A percentile compares a stretch with the other conserved stretches of the same genome.
Conservation (phyloP, 108 stramenopile species). For the Fragilariopsis cylindrus region DNA sequence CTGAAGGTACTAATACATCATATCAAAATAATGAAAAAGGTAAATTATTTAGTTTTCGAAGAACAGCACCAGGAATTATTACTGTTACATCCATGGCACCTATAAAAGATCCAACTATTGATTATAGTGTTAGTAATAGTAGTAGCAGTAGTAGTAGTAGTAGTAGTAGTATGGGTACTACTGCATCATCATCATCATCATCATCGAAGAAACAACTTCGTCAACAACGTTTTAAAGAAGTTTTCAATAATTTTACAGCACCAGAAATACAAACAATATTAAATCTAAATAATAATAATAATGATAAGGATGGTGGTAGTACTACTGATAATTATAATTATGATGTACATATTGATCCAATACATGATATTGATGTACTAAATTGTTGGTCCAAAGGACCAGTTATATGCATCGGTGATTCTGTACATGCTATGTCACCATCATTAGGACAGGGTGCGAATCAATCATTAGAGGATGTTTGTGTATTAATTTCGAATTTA, state of each 20-base stretch:
- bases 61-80: neutral
- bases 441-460: constrained; percentile 92
- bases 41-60: neutral
- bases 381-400: constrained; percentile 37
- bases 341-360: too few relatives aligned
- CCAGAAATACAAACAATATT: constrained; percentile 10
- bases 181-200: neutral
- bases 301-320: constrained; percentile 64
- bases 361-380: constrained; percentile 52
- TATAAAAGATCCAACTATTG: too few relatives aligned
- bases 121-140: too few relatives aligned
- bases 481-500: neutral
- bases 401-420: constrained; percentile 79
- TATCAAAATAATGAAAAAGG: neutral
- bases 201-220: neutral
- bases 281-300: constrained; percentile 24
- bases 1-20: neutral
- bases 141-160: too few relatives aligned
- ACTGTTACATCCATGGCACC: constrained; percentile 1
- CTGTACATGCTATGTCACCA: constrained; percentile 84
- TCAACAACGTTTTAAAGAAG: constrained; percentile 11
- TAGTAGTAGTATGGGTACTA: too few relatives aligned
- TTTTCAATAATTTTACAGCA: constrained; percentile 13
- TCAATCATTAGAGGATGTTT: constrained; percentile 79
- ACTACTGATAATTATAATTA: constrained; percentile 40